Evolutionary conservation across 1,139 yeast genomes (phyloP), one percentile per base, ranked within the genome.

Genomic region (Wickerhamiella pararugosa): DNA sequence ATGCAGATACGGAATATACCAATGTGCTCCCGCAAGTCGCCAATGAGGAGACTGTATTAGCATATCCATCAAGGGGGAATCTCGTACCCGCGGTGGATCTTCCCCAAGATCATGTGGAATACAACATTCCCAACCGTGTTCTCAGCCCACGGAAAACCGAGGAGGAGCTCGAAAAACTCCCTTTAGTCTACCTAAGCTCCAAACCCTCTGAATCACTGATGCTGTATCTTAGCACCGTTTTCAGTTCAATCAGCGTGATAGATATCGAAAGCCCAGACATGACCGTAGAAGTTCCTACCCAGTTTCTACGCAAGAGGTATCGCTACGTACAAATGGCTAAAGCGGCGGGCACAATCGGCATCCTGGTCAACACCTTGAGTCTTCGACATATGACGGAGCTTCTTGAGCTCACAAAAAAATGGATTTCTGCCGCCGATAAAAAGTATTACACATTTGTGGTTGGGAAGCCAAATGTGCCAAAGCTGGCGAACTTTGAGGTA

Each of bases 391-490:
- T 94, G 15, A 75, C 74, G 43, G 65, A 60, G 7, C 64, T 86
- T 29, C 67, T 87, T 39, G 73, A 76, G 47, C 68, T 70, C 31
- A 72, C 86, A 5, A 70, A 73, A 25, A 56, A 64, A 26, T 72
- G 78, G 60, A 74, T 90, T 45, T 71, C 69, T 41, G 69, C 66
- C 5, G 86, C 92, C 0, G 95, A 86, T 2, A 90, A 90, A 61
- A 92, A 92, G 56, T 90, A 82, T 51, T 90, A 90, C 56, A 71
- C 84, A 53, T 86, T 90, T 63, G 97, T 87, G 5, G 97, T 90
- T 6, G 99, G 99, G 10, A 92, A 92, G 58, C 97, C 97, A n/a
- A 90, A 90, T 55, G 96, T 90, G 5, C 94, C 98, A 34, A 90
- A 90, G 55, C 66, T 90, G 43, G 98, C 98, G 8, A 90, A 90